These are phyloP conservation scores for Rhipidocladum racemiflorum DNA, from an alignment of 176 grass and related monocot species.

Conservation along the genomic window DNA sequence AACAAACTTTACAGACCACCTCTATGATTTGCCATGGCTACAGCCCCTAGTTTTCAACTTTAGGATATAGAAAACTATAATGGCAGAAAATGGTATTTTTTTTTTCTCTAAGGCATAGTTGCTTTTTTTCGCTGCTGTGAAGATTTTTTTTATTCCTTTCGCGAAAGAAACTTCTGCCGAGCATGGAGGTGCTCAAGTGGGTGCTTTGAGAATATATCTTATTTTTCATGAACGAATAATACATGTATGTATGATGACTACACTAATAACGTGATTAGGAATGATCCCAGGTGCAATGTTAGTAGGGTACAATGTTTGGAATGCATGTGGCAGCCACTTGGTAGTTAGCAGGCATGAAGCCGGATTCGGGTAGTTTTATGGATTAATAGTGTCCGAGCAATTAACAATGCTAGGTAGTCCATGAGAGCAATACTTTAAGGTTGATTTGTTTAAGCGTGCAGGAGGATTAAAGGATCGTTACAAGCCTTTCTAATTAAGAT, in stretches of 20 bases:
- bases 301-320: background rate
- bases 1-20: background rate
- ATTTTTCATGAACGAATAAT: background rate
- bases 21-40: too few species aligned
- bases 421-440: background rate
- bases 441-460: slow-evolving; percentile 7
- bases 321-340: slow-evolving; percentile 37
- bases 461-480: background rate
- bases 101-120: background rate
- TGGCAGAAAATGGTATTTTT: background rate
- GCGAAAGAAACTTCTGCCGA: background rate
- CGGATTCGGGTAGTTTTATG: slow-evolving; percentile 3
- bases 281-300: background rate
- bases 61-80: background rate
- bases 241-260: background rate
- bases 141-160: background rate
- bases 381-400: background rate
- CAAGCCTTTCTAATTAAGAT: background rate
- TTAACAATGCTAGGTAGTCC: background rate
- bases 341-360: slow-evolving; percentile 18
- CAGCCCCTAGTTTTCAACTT: background rate
- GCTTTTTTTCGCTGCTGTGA: background rate
- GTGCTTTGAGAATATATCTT: background rate
- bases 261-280: background rate
- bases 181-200: background rate